Percentiles rank a stretch among this genome's conserved stretches.
Evolutionary conservation across 495 filamentous ascomycete genomes (phyloP).

Genomic region (Aspergillus haitiensis): DNA sequence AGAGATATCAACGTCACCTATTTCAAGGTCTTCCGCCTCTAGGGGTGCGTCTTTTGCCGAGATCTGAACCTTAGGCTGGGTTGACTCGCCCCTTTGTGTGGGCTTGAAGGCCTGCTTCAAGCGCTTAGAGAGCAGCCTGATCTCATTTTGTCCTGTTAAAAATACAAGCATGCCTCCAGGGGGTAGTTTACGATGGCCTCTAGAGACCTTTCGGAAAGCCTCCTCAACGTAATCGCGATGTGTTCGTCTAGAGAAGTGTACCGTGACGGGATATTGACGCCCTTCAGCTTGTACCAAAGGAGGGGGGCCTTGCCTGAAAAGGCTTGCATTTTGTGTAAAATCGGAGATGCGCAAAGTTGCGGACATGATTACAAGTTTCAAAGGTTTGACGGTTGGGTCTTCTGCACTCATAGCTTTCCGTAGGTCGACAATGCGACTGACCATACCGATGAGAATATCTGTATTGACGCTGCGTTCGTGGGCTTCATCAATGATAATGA

Average conservation of each 20-base stretch:
- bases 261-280: constrained; percentile 86
- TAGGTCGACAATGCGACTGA: constrained; percentile 86
- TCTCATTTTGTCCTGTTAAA: constrained; percentile 91
- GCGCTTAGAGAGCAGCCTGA: constrained; percentile 71
- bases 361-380: constrained; percentile 98
- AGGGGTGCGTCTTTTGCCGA: constrained; percentile 75
- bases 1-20: constrained; percentile 59
- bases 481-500: constrained; percentile 93
- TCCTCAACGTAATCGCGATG: constrained; percentile 87
- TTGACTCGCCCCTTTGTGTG: constrained; percentile 50
- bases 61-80: constrained; percentile 67
- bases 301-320: constrained; percentile 75
- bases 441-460: constrained; percentile 94
- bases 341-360: constrained; percentile 89
- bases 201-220: constrained; percentile 80
- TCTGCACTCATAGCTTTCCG: constrained; percentile 63
- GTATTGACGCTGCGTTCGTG: constrained; percentile 98
- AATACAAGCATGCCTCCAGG: constrained; percentile 94
- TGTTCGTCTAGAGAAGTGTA: constrained; percentile 84
- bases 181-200: constrained; percentile 87
- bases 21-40: constrained; percentile 84
- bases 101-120: constrained; percentile 71
- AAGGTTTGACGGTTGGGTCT: constrained; percentile 62
- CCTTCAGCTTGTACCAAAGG: constrained; percentile 89
- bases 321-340: constrained; percentile 75